phyloP scores from a whole-genome alignment of 768 basidiomycete species.

The Lactarius deliciosus region DNA sequence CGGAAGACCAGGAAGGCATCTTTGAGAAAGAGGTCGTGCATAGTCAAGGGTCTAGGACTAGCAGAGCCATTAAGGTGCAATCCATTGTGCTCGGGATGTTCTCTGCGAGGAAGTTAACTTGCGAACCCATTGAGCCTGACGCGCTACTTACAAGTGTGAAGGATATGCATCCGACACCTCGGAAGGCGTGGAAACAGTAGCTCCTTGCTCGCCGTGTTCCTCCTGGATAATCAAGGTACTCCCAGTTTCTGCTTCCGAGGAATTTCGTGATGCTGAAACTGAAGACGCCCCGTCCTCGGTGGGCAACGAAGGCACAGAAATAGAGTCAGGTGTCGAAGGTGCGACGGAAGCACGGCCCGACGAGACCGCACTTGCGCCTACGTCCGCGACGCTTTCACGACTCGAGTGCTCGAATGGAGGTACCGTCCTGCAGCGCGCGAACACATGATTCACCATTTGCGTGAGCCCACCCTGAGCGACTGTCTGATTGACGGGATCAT shows the following conservation, averaged over 20 bases:
- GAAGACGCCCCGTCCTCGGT: neutral
- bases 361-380: conserved; percentile 22
- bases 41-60: conserved; percentile 51
- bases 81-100: conserved; percentile 8
- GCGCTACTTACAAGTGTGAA: conserved; percentile 14
- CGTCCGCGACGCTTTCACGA: conserved; percentile 11
- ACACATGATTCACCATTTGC: conserved; percentile 98
- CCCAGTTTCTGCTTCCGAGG: conserved; percentile 8
- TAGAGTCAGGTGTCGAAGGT: conserved; percentile 25
- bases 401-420: conserved; percentile 23
- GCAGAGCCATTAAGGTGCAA: conserved; percentile 28
- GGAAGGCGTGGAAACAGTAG: conserved; percentile 1
- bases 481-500: conserved; percentile 91
- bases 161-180: neutral
- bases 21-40: conserved; percentile 91
- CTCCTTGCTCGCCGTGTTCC: neutral
- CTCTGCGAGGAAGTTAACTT: conserved; percentile 13
- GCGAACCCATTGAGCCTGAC: no score
- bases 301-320: conserved; percentile 27
- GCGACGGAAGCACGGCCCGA: conserved; percentile 22
- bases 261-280: neutral
- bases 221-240: conserved; percentile 6
- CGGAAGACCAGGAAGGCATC: conserved; percentile 98
- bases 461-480: conserved; percentile 97
- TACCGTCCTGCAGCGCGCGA: conserved; percentile 66